These are phyloP conservation scores for Penicillium sp. DNA, from an alignment of 2,329 filamentous ascomycete species.

Conservation along the genomic window DNA sequence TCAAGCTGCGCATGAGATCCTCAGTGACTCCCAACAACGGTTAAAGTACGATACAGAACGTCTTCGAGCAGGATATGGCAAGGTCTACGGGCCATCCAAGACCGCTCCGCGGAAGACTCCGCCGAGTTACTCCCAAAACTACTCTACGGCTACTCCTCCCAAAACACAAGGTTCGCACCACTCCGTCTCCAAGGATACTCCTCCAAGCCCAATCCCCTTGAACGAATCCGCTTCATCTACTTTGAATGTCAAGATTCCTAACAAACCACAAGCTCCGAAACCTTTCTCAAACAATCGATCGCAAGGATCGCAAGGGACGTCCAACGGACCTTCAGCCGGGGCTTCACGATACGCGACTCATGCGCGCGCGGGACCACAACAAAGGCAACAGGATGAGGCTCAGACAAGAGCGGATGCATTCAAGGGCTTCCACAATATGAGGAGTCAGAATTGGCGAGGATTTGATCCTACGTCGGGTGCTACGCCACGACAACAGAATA, in stretches of 20 bases:
- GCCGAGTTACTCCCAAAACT: constrained; percentile 31
- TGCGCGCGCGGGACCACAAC: constrained; percentile 44
- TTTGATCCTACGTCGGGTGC: constrained; percentile 42
- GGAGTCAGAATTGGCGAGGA: constrained; percentile 40
- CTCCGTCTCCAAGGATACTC: neutral
- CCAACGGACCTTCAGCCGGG: constrained; percentile 41
- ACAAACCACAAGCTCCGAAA: constrained; percentile 20
- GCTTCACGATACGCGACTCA: constrained; percentile 48
- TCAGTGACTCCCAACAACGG: constrained; percentile 63
- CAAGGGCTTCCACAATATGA: constrained; percentile 52
- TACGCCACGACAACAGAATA: constrained; percentile 28
- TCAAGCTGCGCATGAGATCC: constrained; percentile 80
- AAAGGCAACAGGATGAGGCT: constrained; percentile 46
- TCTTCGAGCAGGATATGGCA: constrained; percentile 53
- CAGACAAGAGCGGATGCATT: constrained; percentile 51
- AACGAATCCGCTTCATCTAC: neutral
- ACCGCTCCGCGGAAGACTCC: constrained; percentile 36
- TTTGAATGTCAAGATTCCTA: neutral
- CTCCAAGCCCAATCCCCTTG: neutral
- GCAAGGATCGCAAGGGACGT: constrained; percentile 27
- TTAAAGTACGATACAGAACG: constrained; percentile 66
- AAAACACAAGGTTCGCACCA: constrained; percentile 31
- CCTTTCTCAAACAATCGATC: constrained; percentile 25
- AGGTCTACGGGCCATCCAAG: constrained; percentile 37
- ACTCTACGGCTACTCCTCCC: constrained; percentile 29